Evolutionary conservation across 768 basidiomycete species (phyloP), one percentile per base, ranked within the genome.

Genomic region (Auriculariales sp.): DNA sequence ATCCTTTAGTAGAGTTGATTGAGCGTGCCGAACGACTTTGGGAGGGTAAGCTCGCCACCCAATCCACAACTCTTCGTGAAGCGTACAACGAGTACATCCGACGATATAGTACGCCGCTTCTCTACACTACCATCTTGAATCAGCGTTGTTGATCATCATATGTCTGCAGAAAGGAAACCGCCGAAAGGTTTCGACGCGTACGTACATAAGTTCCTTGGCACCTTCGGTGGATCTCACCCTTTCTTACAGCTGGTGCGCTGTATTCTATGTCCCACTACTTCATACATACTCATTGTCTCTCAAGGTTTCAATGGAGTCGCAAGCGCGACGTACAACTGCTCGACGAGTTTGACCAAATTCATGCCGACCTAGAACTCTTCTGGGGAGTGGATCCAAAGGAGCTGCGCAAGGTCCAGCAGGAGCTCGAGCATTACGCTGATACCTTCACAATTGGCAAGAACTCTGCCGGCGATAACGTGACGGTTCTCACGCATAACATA

Each of bases 281-380:
- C n/a, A n/a, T n/a, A n/a, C n/a, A n/a, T n/a, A n/a, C n/a, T n/a
- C n/a, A n/a, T n/a, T n/a, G n/a, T n/a, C n/a, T n/a, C n/a, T n/a
- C n/a, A n/a, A n/a, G n/a, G n/a, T n/a, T n/a, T n/a, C n/a, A n/a
- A n/a, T n/a, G n/a, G n/a, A n/a, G n/a, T n/a, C n/a, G n/a, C n/a
- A 53, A 65, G 33, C 58, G 76, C 56, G 61, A 71, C 32, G 68
- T 77, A 19, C 69, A 68, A 47, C 63, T 77, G 5, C 69, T 70
- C 4, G 75, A 77, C 56, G 75, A 75, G 52, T 77, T 76, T 54
- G 74, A 77, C 55, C 69, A 72, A 48, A 75, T 77, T 47, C 55
- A 62, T 53, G 56, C 53, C 15, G 67, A 71, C 52, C 54, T 75
- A 4, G 61, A 66, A 25, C 73, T 71, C 0, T 71, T 68, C 57